These are phyloP conservation scores for Phytophthora constricta DNA, from an alignment of 352 stramenopile species.

Conservation along the genomic window DNA sequence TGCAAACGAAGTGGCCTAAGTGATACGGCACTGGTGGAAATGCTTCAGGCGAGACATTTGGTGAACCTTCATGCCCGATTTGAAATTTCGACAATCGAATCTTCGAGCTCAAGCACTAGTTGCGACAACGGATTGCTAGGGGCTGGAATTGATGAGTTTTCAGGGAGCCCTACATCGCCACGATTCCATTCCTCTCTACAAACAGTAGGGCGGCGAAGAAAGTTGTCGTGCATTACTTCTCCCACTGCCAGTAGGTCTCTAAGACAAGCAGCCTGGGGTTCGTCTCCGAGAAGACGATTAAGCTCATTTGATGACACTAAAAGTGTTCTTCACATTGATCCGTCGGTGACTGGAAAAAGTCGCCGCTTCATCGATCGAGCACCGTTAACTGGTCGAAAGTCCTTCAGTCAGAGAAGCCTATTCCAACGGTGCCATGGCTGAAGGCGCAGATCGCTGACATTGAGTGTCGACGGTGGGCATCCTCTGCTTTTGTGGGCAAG, in stretches of 20 bases:
- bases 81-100: constrained; percentile 56
- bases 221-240: constrained; percentile 30
- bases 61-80: constrained; percentile 77
- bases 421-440: constrained; percentile 62
- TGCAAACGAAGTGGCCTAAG: constrained; percentile 85
- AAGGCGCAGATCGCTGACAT: constrained; percentile 87
- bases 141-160: neutral
- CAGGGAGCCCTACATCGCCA: constrained; percentile 33
- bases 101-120: neutral
- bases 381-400: constrained; percentile 55
- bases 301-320: constrained; percentile 56
- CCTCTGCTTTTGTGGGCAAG: constrained; percentile 87
- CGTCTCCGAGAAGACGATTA: constrained; percentile 64
- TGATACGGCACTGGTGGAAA: constrained; percentile 85
- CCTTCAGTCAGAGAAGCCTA: constrained; percentile 44
- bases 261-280: constrained; percentile 34
- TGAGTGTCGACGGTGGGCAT: constrained; percentile 85
- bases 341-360: constrained; percentile 27
- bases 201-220: constrained; percentile 25
- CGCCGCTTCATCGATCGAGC: constrained; percentile 43
- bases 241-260: constrained; percentile 19
- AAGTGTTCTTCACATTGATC: constrained; percentile 23
- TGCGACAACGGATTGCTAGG: constrained; percentile 14
- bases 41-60: constrained; percentile 85
- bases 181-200: constrained; percentile 36